Percentiles rank a stretch among this genome's conserved stretches.
Conservation (phyloP, 2,329 filamentous ascomycete species). For the Zalaria sp. region DNA sequence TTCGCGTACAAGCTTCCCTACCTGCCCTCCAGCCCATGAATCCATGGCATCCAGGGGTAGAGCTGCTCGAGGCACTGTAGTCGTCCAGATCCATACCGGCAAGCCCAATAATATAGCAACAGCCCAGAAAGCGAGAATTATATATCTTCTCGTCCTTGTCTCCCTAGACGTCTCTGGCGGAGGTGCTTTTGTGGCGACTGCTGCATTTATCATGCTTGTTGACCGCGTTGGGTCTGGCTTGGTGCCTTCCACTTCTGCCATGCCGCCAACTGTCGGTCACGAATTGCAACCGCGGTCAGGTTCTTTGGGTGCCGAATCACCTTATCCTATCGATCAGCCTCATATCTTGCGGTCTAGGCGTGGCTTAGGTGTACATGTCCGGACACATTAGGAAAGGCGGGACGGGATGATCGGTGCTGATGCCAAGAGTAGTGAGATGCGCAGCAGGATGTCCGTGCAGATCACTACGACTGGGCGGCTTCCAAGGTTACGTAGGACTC, state of each 20-base stretch:
- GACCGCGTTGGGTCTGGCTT: background rate
- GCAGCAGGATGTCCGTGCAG: too few species aligned
- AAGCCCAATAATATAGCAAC: conserved; percentile 72
- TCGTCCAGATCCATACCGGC: conserved; percentile 93
- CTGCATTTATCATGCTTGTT: conserved; percentile 1
- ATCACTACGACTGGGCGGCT: too few species aligned
- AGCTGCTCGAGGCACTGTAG: conserved; percentile 75
- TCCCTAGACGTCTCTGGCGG: conserved; percentile 64
- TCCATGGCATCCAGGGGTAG: conserved; percentile 78
- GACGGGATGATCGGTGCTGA: too few species aligned
- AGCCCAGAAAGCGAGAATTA: conserved; percentile 83
- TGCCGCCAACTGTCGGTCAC: background rate
- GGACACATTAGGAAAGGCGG: too few species aligned
- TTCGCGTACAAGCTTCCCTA: conserved; percentile 25
- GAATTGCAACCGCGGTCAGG: too few species aligned
- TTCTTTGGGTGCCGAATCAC: too few species aligned
- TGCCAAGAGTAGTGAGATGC: too few species aligned
- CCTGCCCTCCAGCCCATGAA: conserved; percentile 82
- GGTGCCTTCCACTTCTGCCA: background rate
- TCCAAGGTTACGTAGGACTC: too few species aligned
- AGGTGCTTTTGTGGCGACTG: conserved; percentile 26
- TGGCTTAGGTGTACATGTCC: too few species aligned
- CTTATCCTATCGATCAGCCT: too few species aligned
- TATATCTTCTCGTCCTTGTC: conserved; percentile 52
- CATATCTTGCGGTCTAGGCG: too few species aligned